phyloP scores from a whole-genome alignment of 208 protist genomes.

The Trypanosoma mega region DNA sequence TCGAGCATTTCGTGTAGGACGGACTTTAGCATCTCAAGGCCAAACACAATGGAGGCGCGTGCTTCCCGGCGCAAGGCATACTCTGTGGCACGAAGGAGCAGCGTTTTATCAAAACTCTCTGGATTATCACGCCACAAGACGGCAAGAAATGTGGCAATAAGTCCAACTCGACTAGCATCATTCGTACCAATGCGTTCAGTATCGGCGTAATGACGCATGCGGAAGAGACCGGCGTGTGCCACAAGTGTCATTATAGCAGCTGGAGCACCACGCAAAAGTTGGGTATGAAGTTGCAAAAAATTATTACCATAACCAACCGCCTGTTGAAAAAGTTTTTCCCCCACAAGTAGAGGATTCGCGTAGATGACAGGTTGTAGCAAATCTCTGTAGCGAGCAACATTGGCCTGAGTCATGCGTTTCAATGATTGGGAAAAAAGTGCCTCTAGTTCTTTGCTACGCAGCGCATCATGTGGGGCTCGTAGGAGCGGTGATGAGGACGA shows the following conservation, averaged over 20 bases:
- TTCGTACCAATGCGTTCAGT: slow-evolving; percentile 37
- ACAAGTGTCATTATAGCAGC: slow-evolving; percentile 54
- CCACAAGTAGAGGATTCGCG: slow-evolving; percentile 65
- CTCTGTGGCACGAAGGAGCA: slow-evolving; percentile 62
- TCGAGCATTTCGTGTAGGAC: slow-evolving; percentile 53
- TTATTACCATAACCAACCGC: slow-evolving; percentile 79
- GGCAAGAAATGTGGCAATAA: slow-evolving; percentile 54
- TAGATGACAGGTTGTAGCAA: slow-evolving; percentile 59
- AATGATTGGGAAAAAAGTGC: slow-evolving; percentile 64
- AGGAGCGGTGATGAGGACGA: background rate
- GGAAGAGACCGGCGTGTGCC: slow-evolving; percentile 42
- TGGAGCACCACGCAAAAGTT: slow-evolving; percentile 53
- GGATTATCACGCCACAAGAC: slow-evolving; percentile 60
- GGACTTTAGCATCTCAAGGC: slow-evolving; percentile 59
- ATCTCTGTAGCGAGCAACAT: slow-evolving; percentile 48
- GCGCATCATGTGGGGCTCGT: slow-evolving; percentile 53
- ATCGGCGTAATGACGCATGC: slow-evolving; percentile 52
- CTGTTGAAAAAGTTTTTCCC: slow-evolving; percentile 65
- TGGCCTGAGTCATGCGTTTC: slow-evolving; percentile 67
- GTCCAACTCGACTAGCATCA: slow-evolving; percentile 41
- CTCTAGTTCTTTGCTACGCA: slow-evolving; percentile 58
- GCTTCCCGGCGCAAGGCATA: slow-evolving; percentile 49
- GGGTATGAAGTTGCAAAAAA: slow-evolving; percentile 67
- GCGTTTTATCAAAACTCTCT: slow-evolving; percentile 31
- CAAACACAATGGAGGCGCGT: slow-evolving; percentile 46